phyloP scores from a whole-genome alignment of 176 grass and related monocot genomes.

The Ananas comosus region DNA sequence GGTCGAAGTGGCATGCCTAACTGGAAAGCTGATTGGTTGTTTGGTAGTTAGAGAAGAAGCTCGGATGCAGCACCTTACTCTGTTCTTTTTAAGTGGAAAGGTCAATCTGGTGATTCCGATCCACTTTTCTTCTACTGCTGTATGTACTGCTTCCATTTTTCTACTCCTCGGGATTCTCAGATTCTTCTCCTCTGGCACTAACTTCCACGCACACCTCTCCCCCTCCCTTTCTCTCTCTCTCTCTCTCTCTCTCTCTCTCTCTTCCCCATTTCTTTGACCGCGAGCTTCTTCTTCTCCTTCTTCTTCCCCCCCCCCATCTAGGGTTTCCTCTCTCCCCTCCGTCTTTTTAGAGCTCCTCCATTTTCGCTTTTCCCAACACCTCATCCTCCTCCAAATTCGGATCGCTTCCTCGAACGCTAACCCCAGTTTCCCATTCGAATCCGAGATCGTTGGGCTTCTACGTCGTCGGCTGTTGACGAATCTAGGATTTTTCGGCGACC shows the following conservation, averaged over 20 bases:
- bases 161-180: background rate
- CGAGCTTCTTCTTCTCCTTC: no score
- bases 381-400: no score
- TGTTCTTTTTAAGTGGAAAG: background rate
- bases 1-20: no score
- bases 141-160: background rate
- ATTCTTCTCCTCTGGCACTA: background rate
- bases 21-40: no score
- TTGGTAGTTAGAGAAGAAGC: no score
- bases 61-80: background rate
- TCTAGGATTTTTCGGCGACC: constrained; percentile 6
- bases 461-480: background rate
- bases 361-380: background rate
- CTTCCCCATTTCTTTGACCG: background rate
- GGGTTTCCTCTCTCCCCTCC: background rate
- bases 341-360: background rate
- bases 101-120: background rate
- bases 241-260: background rate
- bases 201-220: background rate
- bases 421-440: no score
- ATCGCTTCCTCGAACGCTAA: background rate
- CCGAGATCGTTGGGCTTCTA: background rate
- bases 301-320: background rate
- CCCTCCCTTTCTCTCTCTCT: background rate
- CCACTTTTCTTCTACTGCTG: no score